A percentile compares a stretch with the other conserved stretches of the same genome.
Evolutionary conservation across 2,329 filamentous ascomycete species (phyloP).

Genomic region (Penicillium sp.): DNA sequence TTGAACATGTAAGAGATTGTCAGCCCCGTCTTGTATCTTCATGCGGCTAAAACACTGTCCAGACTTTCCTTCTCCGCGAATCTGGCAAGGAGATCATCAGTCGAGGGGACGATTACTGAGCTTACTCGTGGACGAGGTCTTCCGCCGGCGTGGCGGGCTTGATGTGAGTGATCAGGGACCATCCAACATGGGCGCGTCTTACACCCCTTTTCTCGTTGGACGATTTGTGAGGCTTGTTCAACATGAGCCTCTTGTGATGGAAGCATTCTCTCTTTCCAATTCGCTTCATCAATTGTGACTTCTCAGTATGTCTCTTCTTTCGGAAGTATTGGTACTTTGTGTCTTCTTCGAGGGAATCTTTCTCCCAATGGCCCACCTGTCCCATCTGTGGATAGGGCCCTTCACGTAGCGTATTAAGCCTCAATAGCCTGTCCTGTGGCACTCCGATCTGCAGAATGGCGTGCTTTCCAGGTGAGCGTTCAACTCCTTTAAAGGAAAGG

Average conservation of each 20-base stretch:
- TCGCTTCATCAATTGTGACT: background rate
- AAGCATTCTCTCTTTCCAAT: background rate
- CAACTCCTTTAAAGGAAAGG: too few relatives aligned
- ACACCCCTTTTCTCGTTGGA: background rate
- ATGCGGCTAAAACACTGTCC: constrained; percentile 7
- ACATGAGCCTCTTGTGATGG: background rate
- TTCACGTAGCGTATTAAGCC: too few relatives aligned
- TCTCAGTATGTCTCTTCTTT: too few relatives aligned
- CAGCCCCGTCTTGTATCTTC: constrained; percentile 1
- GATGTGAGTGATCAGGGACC: background rate
- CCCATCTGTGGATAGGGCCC: too few relatives aligned
- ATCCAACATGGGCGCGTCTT: background rate
- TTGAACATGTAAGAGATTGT: constrained; percentile 47
- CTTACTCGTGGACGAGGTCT: background rate
- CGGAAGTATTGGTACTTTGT: too few relatives aligned
- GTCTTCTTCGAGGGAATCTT: too few relatives aligned
- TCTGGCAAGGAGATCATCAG: constrained; percentile 43
- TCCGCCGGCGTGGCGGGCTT: background rate
- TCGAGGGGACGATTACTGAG: constrained; percentile 1
- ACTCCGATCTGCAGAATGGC: too few relatives aligned
- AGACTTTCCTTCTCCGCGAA: constrained; percentile 46
- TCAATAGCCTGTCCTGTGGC: too few relatives aligned
- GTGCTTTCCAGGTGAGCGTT: too few relatives aligned
- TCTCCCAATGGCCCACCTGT: too few relatives aligned
- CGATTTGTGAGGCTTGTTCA: background rate